These are phyloP conservation scores for Chlorencoelia australis DNA, from an alignment of 2,329 filamentous ascomycete species.

Conservation along the genomic window DNA sequence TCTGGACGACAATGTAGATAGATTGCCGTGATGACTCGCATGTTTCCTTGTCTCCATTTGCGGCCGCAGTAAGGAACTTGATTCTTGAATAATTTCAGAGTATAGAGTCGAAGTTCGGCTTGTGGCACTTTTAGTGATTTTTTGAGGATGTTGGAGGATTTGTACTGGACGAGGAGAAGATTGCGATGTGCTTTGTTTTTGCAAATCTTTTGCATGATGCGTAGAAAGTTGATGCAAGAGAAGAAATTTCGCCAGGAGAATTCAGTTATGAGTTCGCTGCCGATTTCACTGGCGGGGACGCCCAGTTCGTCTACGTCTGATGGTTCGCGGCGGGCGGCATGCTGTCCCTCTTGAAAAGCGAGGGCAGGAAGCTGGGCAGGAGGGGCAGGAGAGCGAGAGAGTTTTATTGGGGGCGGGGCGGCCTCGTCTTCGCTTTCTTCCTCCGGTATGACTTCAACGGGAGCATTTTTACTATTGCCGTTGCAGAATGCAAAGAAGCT, in stretches of 20 bases:
- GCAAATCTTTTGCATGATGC: conserved; percentile 95
- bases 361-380: conserved; percentile 26
- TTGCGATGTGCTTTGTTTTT: conserved; percentile 93
- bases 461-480: conserved; percentile 43
- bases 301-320: conserved; percentile 79
- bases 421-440: conserved; percentile 59
- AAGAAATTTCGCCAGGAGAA: conserved; percentile 95
- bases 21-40: conserved; percentile 96
- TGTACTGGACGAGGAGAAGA: conserved; percentile 88
- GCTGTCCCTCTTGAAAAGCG: conserved; percentile 23
- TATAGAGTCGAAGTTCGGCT: conserved; percentile 78
- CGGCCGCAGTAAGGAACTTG: conserved; percentile 96
- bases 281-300: conserved; percentile 62
- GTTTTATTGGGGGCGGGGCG: conserved; percentile 71
- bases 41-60: conserved; percentile 96
- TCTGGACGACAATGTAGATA: conserved; percentile 91
- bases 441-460: conserved; percentile 22
- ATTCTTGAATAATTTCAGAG: conserved; percentile 95
- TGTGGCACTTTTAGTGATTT: conserved; percentile 89
- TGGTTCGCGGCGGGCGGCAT: conserved; percentile 15
- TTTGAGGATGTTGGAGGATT: conserved; percentile 82
- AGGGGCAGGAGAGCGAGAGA: conserved; percentile 40
- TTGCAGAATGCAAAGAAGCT: conserved; percentile 93
- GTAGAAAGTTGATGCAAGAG: conserved; percentile 86
- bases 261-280: conserved; percentile 68